phyloP scores from a whole-genome alignment of 495 filamentous ascomycete genomes.

The Neurospora sp. region DNA sequence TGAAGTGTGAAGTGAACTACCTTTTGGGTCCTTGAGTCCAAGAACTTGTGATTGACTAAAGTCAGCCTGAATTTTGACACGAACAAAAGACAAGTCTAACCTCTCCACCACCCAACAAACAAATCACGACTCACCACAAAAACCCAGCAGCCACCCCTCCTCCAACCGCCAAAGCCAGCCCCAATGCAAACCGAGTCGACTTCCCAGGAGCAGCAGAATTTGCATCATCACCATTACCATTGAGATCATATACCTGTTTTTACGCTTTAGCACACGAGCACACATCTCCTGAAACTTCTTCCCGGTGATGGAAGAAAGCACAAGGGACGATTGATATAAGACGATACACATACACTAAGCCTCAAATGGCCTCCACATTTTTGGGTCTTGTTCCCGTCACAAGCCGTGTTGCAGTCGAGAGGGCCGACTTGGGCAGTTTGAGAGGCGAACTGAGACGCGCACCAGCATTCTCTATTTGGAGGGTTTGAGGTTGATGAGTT shows the following conservation, averaged over 20 bases:
- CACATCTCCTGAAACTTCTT: no score
- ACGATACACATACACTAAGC: slow-evolving; percentile 16
- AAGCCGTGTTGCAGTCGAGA: slow-evolving; percentile 30
- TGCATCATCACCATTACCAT: not conserved
- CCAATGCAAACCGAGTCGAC: not conserved
- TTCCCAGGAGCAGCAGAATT: not conserved
- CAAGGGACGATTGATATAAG: not conserved
- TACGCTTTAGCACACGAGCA: not conserved
- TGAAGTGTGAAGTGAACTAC: no score
- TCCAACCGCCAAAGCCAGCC: not conserved
- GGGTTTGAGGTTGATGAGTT: not conserved
- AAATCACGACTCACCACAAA: not conserved
- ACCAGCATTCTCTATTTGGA: slow-evolving; percentile 41
- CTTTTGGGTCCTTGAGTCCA: no score
- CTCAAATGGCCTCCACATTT: slow-evolving; percentile 35
- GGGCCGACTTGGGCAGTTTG: slow-evolving; percentile 24
- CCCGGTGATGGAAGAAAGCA: no score
- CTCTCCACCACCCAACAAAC: not conserved
- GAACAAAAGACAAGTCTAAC: no score
- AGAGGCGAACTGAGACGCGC: slow-evolving; percentile 26
- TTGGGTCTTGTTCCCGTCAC: slow-evolving; percentile 32
- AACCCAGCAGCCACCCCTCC: not conserved
- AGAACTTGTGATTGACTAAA: no score
- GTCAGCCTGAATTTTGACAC: no score
- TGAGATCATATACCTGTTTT: slow-evolving; percentile 6